A percentile compares a stretch with the other conserved stretches of the same genome.
These are phyloP conservation scores for Yarrowia deformans DNA, from an alignment of 805 yeast genomes.

Conservation along the genomic window DNA sequence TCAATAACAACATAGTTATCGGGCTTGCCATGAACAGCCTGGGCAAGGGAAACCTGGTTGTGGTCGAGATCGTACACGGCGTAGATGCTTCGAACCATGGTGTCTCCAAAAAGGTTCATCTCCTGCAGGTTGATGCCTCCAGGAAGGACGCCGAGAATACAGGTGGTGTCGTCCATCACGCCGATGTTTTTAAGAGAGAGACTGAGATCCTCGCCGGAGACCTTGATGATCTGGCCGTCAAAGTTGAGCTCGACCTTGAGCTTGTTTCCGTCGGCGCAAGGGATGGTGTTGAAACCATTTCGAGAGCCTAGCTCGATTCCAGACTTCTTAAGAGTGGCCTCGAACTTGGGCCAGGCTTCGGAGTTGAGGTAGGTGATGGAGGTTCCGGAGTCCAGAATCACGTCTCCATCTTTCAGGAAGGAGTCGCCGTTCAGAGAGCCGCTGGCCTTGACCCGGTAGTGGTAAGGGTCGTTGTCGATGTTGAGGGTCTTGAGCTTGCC, in stretches of 20 bases:
- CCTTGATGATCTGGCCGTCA: constrained; percentile 52
- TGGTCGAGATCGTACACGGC: neutral
- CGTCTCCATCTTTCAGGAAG: neutral
- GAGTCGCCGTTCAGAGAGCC: neutral
- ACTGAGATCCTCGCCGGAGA: neutral
- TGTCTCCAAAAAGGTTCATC: constrained; percentile 1
- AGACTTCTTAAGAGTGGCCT: constrained; percentile 31
- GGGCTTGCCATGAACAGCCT: constrained; percentile 29
- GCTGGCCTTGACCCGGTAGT: constrained; percentile 21
- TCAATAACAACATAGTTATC: neutral
- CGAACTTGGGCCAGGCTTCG: neutral
- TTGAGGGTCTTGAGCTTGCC: constrained; percentile 39
- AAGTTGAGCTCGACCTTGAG: constrained; percentile 54
- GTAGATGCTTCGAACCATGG: neutral
- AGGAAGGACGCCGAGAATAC: neutral
- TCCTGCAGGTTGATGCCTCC: constrained; percentile 23
- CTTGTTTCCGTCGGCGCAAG: constrained; percentile 43
- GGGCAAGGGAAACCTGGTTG: constrained; percentile 43
- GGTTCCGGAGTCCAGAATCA: constrained; percentile 6
- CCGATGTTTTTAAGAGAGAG: too few species aligned
- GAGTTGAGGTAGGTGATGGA: constrained; percentile 6
- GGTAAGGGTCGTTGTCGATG: constrained; percentile 42
- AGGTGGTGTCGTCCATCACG: neutral
- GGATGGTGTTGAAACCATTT: constrained; percentile 41
- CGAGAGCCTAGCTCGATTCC: constrained; percentile 48